Percentiles rank a stretch among this genome's conserved stretches.
phyloP scores from a whole-genome alignment of 495 filamentous ascomycete species.

The Lophiostoma macrostomum region DNA sequence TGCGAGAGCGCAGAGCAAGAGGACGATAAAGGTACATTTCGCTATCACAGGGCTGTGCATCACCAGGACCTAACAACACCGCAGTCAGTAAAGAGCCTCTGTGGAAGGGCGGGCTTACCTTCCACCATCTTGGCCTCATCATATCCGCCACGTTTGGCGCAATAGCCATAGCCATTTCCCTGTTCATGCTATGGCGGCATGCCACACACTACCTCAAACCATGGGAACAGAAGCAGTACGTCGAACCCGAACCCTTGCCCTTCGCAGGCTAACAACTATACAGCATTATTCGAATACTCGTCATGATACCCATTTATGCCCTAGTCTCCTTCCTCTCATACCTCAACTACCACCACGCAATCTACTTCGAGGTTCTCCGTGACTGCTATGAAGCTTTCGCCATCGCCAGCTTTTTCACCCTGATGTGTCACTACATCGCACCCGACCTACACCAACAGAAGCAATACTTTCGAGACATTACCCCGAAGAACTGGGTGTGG shows the following conservation, averaged over 20 bases:
- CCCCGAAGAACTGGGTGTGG: conserved; percentile 70
- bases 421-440: conserved; percentile 79
- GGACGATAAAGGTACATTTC: conserved; percentile 5
- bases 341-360: conserved; percentile 71
- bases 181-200: conserved; percentile 71
- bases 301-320: conserved; percentile 86
- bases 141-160: conserved; percentile 53
- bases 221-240: conserved; percentile 74
- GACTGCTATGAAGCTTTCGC: conserved; percentile 93
- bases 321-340: conserved; percentile 74
- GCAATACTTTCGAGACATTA: conserved; percentile 73
- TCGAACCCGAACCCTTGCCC: conserved; percentile 7
- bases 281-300: conserved; percentile 82
- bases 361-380: conserved; percentile 78
- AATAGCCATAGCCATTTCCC: conserved; percentile 54
- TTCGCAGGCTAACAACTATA: background rate
- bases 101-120: conserved; percentile 45
- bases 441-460: conserved; percentile 82
- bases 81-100: conserved; percentile 21
- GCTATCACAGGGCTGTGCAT: background rate
- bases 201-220: conserved; percentile 80
- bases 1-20: conserved; percentile 6
- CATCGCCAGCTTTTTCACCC: conserved; percentile 86
- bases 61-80: background rate
- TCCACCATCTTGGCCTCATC: conserved; percentile 52